Conservation (phyloP, 441 rosid genomes). For the Manihot esculenta region DNA sequence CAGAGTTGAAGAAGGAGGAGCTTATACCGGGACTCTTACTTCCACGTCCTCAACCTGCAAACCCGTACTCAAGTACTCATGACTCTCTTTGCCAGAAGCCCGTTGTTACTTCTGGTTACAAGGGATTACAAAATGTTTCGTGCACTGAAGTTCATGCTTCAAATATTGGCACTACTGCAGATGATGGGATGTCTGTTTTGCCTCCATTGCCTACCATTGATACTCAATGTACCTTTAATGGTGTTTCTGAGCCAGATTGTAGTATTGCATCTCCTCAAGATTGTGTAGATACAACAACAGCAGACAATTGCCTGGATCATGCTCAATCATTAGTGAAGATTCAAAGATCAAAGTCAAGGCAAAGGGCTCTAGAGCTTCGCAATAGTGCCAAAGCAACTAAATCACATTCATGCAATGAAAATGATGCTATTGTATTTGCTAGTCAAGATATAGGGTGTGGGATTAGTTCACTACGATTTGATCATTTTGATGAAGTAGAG, state of each 20-base stretch:
- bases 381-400: slow-evolving; percentile 57
- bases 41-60: slow-evolving; percentile 40
- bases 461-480: slow-evolving; percentile 45
- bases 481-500: slow-evolving; percentile 31
- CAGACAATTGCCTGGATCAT: slow-evolving; percentile 39
- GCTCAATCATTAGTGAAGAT: slow-evolving; percentile 58
- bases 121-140: slow-evolving; percentile 32
- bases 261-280: slow-evolving; percentile 50
- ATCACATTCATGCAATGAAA: slow-evolving; percentile 31
- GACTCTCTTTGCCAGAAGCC: slow-evolving; percentile 36
- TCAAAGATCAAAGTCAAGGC: slow-evolving; percentile 90
- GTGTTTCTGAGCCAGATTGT: slow-evolving; percentile 36
- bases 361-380: slow-evolving; percentile 70
- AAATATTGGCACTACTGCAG: slow-evolving; percentile 32
- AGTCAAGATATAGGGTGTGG: slow-evolving; percentile 32
- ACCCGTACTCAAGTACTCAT: slow-evolving; percentile 37
- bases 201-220: slow-evolving; percentile 31
- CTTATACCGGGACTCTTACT: slow-evolving; percentile 57
- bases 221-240: slow-evolving; percentile 29
- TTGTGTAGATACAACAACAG: slow-evolving; percentile 33
- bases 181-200: slow-evolving; percentile 34
- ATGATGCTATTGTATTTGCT: slow-evolving; percentile 28
- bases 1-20: slow-evolving; percentile 70
- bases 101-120: slow-evolving; percentile 31
- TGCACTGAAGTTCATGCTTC: slow-evolving; percentile 27